Percentiles rank a stretch among this genome's conserved stretches.
phyloP scores from a whole-genome alignment of 495 filamentous ascomycete species.

The Umbilicaria muhlenbergii region DNA sequence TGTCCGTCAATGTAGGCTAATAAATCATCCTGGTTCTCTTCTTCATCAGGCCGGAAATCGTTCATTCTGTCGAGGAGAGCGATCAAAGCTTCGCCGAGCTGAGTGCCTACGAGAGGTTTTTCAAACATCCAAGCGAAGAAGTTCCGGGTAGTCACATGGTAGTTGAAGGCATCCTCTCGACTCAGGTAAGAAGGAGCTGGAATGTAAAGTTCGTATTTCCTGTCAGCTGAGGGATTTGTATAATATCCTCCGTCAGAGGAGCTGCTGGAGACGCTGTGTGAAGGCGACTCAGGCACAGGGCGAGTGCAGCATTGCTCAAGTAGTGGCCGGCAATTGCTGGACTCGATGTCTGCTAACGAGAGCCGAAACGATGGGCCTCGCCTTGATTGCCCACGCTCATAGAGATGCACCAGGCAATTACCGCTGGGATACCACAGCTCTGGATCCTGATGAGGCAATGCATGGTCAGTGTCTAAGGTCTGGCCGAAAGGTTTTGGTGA shows the following conservation, averaged over 20 bases:
- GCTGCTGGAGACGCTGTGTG: constrained; percentile 1
- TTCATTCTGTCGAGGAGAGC: constrained; percentile 40
- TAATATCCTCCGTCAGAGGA: constrained; percentile 10
- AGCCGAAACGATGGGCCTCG: constrained; percentile 46
- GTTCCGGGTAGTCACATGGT: constrained; percentile 50
- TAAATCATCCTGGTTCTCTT: constrained; percentile 35
- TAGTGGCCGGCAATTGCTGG: constrained; percentile 34
- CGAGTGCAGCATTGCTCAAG: constrained; percentile 31
- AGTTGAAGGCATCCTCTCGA: constrained; percentile 33
- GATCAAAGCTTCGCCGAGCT: constrained; percentile 40
- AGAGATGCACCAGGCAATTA: constrained; percentile 47
- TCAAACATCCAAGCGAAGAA: constrained; percentile 49
- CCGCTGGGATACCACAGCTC: constrained; percentile 48
- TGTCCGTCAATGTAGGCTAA: constrained; percentile 39
- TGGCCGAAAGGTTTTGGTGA: neutral
- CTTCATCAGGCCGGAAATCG: constrained; percentile 29
- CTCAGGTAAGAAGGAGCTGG: constrained; percentile 35
- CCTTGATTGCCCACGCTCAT: constrained; percentile 39
- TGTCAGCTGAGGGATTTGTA: constrained; percentile 4
- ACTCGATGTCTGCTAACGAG: constrained; percentile 30
- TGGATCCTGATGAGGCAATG: constrained; percentile 28
- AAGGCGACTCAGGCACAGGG: constrained; percentile 10
- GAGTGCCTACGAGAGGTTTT: constrained; percentile 42
- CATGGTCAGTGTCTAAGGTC: neutral
- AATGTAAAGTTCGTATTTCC: constrained; percentile 42